Base-by-base conservation (phyloP, 768 basidiomycete genomes). In the Tubosaeta sp. region DNA sequence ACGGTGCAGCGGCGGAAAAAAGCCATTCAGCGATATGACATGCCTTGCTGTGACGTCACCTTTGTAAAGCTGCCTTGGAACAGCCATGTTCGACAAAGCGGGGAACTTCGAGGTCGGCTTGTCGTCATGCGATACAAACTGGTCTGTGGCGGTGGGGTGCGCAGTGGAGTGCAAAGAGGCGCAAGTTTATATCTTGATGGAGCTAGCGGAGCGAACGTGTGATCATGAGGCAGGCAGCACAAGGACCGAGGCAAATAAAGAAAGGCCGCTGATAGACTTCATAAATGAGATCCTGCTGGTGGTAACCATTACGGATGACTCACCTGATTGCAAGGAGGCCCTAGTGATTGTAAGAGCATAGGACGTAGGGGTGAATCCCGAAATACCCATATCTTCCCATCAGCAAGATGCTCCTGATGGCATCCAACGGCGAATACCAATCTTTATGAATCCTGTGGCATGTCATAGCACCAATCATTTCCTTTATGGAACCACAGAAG, bases 361-460 rank as follows among this genome's bases (percentile, higher is more conserved):
- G 41, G 41, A 43, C 43, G 41, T 19, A 32, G 27, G 12, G n/a
- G 34, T 43, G 50, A 32, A 34, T 42, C 22, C 9, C 19, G 38
- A 45, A n/a, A 39, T 6, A 22, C 19, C 38, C 38, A 19, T 16
- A n/a, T 37, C n/a, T 3, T 22, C 22, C 4, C 32, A 60, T 57
- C 54, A 46, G 5, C 22, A 4, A 10, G 22, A 16, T 8, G 43
- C 16, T 38, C 47, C n/a, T 52, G 51, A 58, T 43, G 46, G 34
- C 29, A 41, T 32, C 35, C 6, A 14, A 29, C 45, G 7, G 46
- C 3, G 37, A 37, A 37, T 35, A 35, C 34, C 22, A 22, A 35
- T 35, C 34, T 35, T 17, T 17, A 32, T 32, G 33, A 22, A 41
- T 41, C 39, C 39, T 22, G 25, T 12, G 14, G 34, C 12, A 38